These are phyloP conservation scores for Lactifluus volemus DNA, from an alignment of 768 basidiomycete species.

Conservation along the genomic window DNA sequence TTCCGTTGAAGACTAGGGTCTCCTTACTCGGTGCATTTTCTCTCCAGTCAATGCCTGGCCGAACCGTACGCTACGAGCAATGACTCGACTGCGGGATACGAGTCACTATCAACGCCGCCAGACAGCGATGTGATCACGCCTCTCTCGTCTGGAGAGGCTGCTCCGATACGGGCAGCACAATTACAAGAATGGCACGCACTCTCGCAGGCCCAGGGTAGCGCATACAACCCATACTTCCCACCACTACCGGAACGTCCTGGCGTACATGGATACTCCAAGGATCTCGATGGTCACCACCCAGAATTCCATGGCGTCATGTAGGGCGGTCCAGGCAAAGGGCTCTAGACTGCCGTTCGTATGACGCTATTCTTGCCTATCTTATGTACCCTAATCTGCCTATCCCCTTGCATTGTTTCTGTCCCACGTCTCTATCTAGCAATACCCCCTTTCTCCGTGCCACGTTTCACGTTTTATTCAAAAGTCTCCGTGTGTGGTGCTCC, in stretches of 20 bases:
- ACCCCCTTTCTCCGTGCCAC: conserved; percentile 15
- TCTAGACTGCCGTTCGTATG: conserved; percentile 11
- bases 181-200: conserved; percentile 21
- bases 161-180: conserved; percentile 17
- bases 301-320: conserved; percentile 20
- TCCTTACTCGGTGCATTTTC: not conserved
- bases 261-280: conserved; percentile 16
- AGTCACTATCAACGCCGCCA: conserved; percentile 17
- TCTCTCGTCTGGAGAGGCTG: conserved; percentile 20
- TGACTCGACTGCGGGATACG: conserved; percentile 15
- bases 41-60: conserved; percentile 6
- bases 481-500: conserved; percentile 10
- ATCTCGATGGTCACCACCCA: conserved; percentile 14
- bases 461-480: conserved; percentile 18
- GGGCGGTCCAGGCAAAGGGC: conserved; percentile 13
- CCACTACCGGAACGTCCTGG: conserved; percentile 16
- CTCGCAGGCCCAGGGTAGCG: conserved; percentile 17
- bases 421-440: conserved; percentile 15
- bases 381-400: conserved; percentile 18
- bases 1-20: not conserved
- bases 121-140: conserved; percentile 21
- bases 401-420: conserved; percentile 10
- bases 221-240: conserved; percentile 21
- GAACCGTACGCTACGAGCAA: conserved; percentile 13
- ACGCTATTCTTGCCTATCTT: conserved; percentile 21